Conservation (phyloP, 176 grass and related monocot species). For the Oryza rufipogon region DNA sequence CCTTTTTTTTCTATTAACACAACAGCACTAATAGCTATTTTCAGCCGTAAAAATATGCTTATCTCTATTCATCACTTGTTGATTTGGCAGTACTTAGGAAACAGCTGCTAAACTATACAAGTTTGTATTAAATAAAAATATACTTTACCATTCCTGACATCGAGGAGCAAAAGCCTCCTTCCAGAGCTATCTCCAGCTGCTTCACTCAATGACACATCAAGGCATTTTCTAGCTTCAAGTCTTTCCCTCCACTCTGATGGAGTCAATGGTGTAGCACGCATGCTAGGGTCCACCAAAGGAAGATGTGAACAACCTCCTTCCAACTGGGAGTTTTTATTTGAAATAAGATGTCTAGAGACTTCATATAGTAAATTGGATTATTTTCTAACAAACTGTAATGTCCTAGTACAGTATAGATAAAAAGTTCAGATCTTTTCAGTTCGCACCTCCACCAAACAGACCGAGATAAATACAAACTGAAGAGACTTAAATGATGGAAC, state of each 20-base stretch:
- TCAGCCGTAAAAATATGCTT: background rate
- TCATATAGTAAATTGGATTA: constrained; percentile 14
- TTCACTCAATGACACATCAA: constrained; percentile 37
- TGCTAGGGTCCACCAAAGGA: constrained; percentile 69
- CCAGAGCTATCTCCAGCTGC: constrained; percentile 31
- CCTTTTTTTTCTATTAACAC: background rate
- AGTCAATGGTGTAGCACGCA: constrained; percentile 72
- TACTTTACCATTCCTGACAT: constrained; percentile 93
- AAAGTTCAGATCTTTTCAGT: background rate
- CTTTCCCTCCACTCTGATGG: constrained; percentile 77
- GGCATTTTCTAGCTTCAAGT: constrained; percentile 55
- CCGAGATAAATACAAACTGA: background rate
- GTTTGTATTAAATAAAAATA: background rate
- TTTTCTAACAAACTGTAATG: background rate
- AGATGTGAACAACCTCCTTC: constrained; percentile 87
- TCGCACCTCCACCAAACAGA: constrained; percentile 4
- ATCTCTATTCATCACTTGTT: background rate
- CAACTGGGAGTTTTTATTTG: constrained; percentile 57
- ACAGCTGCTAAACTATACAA: background rate
- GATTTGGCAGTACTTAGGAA: background rate
- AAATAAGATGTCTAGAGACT: constrained; percentile 41
- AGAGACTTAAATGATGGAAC: constrained; percentile 19
- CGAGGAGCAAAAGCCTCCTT: constrained; percentile 67
- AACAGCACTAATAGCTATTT: background rate
- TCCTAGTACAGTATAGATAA: constrained; percentile 23